phyloP scores from a whole-genome alignment of 352 stramenopile genomes.

The Phytophthora vignae region DNA sequence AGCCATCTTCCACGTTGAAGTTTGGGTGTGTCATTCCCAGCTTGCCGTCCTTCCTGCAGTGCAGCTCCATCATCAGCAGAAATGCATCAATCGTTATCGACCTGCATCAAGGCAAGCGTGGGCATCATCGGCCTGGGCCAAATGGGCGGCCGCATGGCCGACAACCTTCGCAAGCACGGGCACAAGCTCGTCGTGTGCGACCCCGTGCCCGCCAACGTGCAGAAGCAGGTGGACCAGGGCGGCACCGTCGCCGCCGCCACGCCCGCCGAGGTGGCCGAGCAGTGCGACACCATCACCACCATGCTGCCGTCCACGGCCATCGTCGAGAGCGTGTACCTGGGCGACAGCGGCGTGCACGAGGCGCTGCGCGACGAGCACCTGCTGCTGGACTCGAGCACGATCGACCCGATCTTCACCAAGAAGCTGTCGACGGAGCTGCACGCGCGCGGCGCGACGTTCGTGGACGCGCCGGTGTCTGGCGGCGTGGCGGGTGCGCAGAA shows the following conservation, averaged over 20 bases:
- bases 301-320: constrained; percentile 94
- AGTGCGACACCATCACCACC: constrained; percentile 91
- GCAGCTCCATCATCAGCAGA: not conserved
- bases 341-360: constrained; percentile 75
- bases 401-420: constrained; percentile 94
- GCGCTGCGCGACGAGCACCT: constrained; percentile 78
- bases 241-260: constrained; percentile 55
- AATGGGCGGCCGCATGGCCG: constrained; percentile 95
- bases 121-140: constrained; percentile 94
- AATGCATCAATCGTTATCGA: constrained; percentile 12
- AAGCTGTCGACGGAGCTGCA: constrained; percentile 79
- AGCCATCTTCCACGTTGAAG: not conserved
- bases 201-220: constrained; percentile 57
- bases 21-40: not conserved
- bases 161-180: constrained; percentile 77
- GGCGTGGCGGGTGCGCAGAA: constrained; percentile 96
- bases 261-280: constrained; percentile 76
- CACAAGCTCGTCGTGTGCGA: constrained; percentile 85
- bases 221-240: constrained; percentile 60
- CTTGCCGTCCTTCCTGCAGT: not conserved
- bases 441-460: constrained; percentile 67
- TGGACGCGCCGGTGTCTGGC: constrained; percentile 97
- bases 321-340: constrained; percentile 87
- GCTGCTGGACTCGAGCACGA: constrained; percentile 97
- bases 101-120: constrained; percentile 48